phyloP scores from a whole-genome alignment of 1,139 yeast species.

The Komagataea norvegica region DNA sequence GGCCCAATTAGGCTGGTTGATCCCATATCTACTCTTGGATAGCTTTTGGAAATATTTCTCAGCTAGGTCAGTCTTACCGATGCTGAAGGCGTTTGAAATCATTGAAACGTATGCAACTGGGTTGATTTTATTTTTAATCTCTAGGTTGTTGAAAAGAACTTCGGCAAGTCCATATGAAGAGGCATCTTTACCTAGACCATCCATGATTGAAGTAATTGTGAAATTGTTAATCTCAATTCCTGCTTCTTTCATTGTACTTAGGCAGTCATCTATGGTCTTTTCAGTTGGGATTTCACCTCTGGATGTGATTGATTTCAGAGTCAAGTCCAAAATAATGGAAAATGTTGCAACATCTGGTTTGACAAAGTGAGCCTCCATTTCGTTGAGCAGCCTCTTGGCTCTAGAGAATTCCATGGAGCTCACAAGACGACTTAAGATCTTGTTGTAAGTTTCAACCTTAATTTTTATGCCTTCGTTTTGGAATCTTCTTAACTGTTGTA shows the following conservation, averaged over 20 bases:
- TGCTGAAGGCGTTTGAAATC: slow-evolving; percentile 51
- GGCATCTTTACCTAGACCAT: slow-evolving; percentile 49
- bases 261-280: slow-evolving; percentile 34
- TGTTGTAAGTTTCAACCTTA: slow-evolving; percentile 37
- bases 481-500: slow-evolving; percentile 27
- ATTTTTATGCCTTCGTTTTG: slow-evolving; percentile 29
- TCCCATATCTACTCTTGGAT: slow-evolving; percentile 33
- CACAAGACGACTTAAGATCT: slow-evolving; percentile 32
- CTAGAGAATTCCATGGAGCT: slow-evolving; percentile 29
- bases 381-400: slow-evolving; percentile 33
- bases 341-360: slow-evolving; percentile 62
- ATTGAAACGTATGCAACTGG: slow-evolving; percentile 48
- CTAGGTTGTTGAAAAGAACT: slow-evolving; percentile 41
- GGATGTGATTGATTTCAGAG: slow-evolving; percentile 43
- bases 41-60: slow-evolving; percentile 44
- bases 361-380: slow-evolving; percentile 36
- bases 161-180: slow-evolving; percentile 51
- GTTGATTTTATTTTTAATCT: slow-evolving; percentile 32
- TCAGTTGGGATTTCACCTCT: slow-evolving; percentile 44
- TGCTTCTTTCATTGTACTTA: slow-evolving; percentile 39
- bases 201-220: slow-evolving; percentile 52
- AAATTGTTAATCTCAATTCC: slow-evolving; percentile 45
- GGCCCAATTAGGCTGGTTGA: slow-evolving; percentile 52
- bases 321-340: slow-evolving; percentile 55
- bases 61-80: slow-evolving; percentile 48